Conservation (phyloP, 169 alveolate species). For the Plasmodium coatneyi region DNA sequence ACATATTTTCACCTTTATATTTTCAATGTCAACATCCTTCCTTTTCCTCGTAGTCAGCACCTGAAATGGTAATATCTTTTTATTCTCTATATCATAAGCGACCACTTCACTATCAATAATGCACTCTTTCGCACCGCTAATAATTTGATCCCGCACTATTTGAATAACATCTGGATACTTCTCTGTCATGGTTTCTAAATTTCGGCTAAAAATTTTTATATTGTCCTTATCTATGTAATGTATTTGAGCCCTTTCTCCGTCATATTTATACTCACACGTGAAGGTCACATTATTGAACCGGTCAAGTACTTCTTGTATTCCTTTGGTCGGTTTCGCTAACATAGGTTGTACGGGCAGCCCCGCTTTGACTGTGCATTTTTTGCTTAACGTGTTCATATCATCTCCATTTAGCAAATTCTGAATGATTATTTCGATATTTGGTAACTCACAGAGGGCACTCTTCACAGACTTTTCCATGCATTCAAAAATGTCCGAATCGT, state of each 20-base stretch:
- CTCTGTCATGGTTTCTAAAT: slow-evolving; percentile 91
- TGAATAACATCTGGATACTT: slow-evolving; percentile 86
- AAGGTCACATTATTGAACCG: slow-evolving; percentile 93
- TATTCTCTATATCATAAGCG: slow-evolving; percentile 93
- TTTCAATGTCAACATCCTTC: slow-evolving; percentile 92
- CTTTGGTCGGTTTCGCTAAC: slow-evolving; percentile 98
- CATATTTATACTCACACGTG: slow-evolving; percentile 98
- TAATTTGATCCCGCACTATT: slow-evolving; percentile 78
- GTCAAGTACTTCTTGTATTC: slow-evolving; percentile 84
- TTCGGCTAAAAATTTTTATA: slow-evolving; percentile 91
- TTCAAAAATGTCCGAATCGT: slow-evolving; percentile 77
- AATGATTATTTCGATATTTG: slow-evolving; percentile 93
- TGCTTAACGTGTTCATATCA: slow-evolving; percentile 81
- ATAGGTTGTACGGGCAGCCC: slow-evolving; percentile 99
- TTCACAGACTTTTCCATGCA: slow-evolving; percentile 90
- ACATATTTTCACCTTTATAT: slow-evolving; percentile 92
- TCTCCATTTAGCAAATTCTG: slow-evolving; percentile 89
- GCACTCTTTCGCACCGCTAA: slow-evolving; percentile 81
- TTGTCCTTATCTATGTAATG: slow-evolving; percentile 89
- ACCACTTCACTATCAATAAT: slow-evolving; percentile 98
- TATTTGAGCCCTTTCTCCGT: slow-evolving; percentile 97
- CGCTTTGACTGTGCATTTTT: slow-evolving; percentile 93
- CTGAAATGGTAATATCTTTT: slow-evolving; percentile 96
- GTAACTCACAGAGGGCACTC: slow-evolving; percentile 93
- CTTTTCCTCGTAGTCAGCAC: slow-evolving; percentile 94